phyloP scores from a whole-genome alignment of 2,329 filamentous ascomycete genomes.

The Ambrosiella xylebori region DNA sequence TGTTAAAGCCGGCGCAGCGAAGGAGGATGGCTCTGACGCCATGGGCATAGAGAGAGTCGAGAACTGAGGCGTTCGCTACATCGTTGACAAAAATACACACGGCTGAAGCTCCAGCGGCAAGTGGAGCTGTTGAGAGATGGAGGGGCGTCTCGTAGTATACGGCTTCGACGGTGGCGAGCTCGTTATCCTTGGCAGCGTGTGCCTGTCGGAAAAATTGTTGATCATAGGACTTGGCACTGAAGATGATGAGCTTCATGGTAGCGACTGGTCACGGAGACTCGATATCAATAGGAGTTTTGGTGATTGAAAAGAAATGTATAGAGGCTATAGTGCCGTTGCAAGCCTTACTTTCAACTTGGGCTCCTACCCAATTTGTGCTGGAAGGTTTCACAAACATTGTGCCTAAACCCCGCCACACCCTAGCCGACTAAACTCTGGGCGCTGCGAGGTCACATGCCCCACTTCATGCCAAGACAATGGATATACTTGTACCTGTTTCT shows the following conservation, averaged over 20 bases:
- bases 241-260: conserved; percentile 42
- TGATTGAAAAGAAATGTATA: no score
- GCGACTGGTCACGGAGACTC: no score
- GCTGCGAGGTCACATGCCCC: no score
- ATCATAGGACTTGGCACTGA: conserved; percentile 49
- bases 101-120: conserved; percentile 35
- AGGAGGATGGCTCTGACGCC: conserved; percentile 44
- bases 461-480: no score
- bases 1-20: conserved; percentile 52
- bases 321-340: no score
- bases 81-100: conserved; percentile 57
- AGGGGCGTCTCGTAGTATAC: conserved; percentile 42
- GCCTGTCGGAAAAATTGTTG: conserved; percentile 33
- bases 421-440: no score
- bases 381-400: no score
- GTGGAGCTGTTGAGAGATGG: conserved; percentile 34
- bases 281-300: no score
- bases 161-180: conserved; percentile 27
- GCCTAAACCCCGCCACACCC: no score
- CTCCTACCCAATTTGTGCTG: no score
- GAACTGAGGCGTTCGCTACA: conserved; percentile 31
- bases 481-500: no score
- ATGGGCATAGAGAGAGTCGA: conserved; percentile 29
- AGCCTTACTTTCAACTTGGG: no score
- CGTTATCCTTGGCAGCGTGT: conserved; percentile 20